Base-by-base conservation (phyloP, 2,329 filamentous ascomycete species). In the Aspergillus novofumigatus region DNA sequence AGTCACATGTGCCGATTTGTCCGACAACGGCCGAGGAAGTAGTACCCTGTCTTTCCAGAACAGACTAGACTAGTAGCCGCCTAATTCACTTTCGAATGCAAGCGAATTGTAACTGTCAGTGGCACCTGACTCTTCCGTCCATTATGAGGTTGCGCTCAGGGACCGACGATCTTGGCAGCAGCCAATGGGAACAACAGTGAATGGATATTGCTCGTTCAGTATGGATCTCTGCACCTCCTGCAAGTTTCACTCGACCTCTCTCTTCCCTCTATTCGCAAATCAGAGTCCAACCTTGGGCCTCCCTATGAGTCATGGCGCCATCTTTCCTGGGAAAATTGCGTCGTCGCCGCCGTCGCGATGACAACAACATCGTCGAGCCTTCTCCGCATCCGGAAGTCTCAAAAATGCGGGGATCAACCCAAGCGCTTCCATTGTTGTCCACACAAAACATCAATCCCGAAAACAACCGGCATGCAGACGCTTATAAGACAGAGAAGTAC, bases 1-100 rank as follows among this genome's bases (percentile, higher is more conserved):
- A 29, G 10, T 11, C 28, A 29, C 28, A 54, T 50, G 45, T 57
- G 57, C 29, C 32, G 23, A 44, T 32, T 52, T 52, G 49, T 35
- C 51, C n/a, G 11, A 10, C 51, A 26, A 29, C 20, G 28, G 29
- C n/a, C 20, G n/a, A 44, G 41, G 41, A 11, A 14, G 14, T 17
- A 5, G 32, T 35, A 35, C 5, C 11, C 32, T 17, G 3, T 10
- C n/a, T 21, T 44, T 44, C 4, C 41, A 11, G 8, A 21, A 44
- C 2, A 4, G 3, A 9, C 41, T 21, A 35, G 32, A 9, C 41
- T 21, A 35, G 32, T 35, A 14, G 32, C 8, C 17, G n/a, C n/a
- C 20, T 45, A 14, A 23, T 45, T 4, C 42, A 44, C 41, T 4
- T 4, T 11, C 10, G n/a, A 11, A 45, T 23, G 42, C 21, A 45